Percentiles rank a stretch among this genome's conserved stretches.
phyloP scores from a whole-genome alignment of 768 basidiomycete species.

The Russula compacta region DNA sequence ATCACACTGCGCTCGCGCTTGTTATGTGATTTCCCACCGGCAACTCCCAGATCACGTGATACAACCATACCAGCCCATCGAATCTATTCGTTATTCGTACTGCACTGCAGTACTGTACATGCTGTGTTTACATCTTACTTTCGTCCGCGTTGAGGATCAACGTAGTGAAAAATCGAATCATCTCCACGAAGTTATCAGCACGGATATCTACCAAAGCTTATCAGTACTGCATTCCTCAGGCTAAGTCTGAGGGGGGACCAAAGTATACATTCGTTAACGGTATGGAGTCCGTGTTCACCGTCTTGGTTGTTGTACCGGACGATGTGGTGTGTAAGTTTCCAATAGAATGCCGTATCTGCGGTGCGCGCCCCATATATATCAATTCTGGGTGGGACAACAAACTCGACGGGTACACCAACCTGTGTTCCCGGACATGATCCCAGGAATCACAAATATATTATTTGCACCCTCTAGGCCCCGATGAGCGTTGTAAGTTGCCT shows the following conservation, averaged over 20 bases:
- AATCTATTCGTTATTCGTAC: too few species aligned
- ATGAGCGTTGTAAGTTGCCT: too few species aligned
- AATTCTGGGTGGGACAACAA: too few species aligned
- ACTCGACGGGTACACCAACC: slow-evolving; percentile 20
- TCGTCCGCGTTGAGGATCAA: slow-evolving; percentile 65
- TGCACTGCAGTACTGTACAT: too few species aligned
- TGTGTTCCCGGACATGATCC: slow-evolving; percentile 30
- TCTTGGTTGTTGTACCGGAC: slow-evolving; percentile 20
- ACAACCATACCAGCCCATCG: background rate
- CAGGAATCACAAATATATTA: slow-evolving; percentile 32
- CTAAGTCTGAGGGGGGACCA: background rate
- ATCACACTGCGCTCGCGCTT: too few species aligned
- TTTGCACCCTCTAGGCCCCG: slow-evolving; percentile 22
- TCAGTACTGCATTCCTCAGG: background rate
- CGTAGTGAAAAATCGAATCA: slow-evolving; percentile 55
- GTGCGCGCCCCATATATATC: background rate
- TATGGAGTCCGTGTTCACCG: slow-evolving; percentile 41
- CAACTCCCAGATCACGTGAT: background rate
- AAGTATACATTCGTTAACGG: slow-evolving; percentile 39
- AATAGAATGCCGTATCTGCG: slow-evolving; percentile 10
- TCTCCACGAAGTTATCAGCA: slow-evolving; percentile 47
- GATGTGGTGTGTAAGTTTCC: slow-evolving; percentile 15
- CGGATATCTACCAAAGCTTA: slow-evolving; percentile 32
- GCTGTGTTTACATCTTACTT: background rate
- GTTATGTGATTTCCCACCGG: background rate